Evolutionary conservation across 306 rosid species (phyloP).

Genomic region (Acacia confusa): DNA sequence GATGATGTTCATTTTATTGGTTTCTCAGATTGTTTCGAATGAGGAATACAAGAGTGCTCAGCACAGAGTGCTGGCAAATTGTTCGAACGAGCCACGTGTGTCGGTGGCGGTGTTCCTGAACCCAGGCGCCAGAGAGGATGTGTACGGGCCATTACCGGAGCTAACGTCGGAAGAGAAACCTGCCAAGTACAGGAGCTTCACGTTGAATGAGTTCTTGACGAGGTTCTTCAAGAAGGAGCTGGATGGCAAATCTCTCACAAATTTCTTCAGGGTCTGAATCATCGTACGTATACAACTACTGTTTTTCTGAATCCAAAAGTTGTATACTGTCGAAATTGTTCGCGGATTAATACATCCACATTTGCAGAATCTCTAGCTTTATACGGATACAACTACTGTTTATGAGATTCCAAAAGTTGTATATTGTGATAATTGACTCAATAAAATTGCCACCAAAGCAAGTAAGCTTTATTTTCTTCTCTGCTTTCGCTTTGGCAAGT

Average conservation of each 20-base stretch:
- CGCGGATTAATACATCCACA: neutral
- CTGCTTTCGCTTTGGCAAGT: no score
- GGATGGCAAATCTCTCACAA: constrained; percentile 62
- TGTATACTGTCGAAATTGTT: neutral
- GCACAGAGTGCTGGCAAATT: constrained; percentile 75
- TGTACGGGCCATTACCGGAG: constrained; percentile 80
- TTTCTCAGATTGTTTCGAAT: constrained; percentile 54
- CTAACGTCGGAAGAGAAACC: constrained; percentile 56
- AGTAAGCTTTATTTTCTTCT: no score
- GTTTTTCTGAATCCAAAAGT: neutral
- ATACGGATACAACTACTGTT: no score
- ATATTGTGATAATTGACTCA: no score
- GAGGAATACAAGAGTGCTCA: constrained; percentile 70
- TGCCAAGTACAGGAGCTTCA: constrained; percentile 48
- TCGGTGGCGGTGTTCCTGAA: constrained; percentile 55
- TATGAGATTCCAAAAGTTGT: no score
- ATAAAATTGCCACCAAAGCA: no score
- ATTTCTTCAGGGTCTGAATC: constrained; percentile 46
- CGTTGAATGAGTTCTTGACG: constrained; percentile 46
- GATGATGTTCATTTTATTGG: neutral
- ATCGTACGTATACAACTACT: no score
- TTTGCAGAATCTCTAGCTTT: neutral
- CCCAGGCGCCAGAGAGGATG: constrained; percentile 49
- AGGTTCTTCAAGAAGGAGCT: constrained; percentile 64
- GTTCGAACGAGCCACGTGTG: constrained; percentile 47